These are phyloP conservation scores for Tricholoma saponaceum DNA, from an alignment of 768 basidiomycete species.

Conservation along the genomic window DNA sequence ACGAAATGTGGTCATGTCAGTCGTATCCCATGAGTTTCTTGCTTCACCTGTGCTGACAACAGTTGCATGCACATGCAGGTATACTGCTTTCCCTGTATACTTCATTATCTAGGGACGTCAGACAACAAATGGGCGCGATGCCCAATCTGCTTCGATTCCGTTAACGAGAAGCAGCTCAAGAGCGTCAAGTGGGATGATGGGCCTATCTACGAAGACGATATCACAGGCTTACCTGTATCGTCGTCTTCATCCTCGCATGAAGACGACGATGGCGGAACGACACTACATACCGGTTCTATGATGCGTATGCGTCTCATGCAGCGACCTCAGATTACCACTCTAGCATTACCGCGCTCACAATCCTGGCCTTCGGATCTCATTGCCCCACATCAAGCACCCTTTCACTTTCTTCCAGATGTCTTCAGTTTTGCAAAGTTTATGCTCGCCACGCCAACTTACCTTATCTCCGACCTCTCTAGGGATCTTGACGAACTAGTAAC, in stretches of 20 bases:
- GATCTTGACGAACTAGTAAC: slow-evolving; percentile 70
- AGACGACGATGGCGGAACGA: slow-evolving; percentile 29
- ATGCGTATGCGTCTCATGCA: slow-evolving; percentile 88
- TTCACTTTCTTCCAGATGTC: slow-evolving; percentile 94
- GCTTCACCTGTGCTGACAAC: not conserved
- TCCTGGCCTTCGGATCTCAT: slow-evolving; percentile 95
- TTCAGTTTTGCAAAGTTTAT: slow-evolving; percentile 89
- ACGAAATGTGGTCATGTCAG: slow-evolving; percentile 97
- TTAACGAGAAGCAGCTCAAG: slow-evolving; percentile 88
- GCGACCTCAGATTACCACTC: slow-evolving; percentile 90
- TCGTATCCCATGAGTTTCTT: slow-evolving; percentile 20
- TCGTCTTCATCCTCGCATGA: slow-evolving; percentile 42
- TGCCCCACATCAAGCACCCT: slow-evolving; percentile 90
- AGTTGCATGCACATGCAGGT: slow-evolving; percentile 45
- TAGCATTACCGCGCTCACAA: slow-evolving; percentile 85
- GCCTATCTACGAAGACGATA: slow-evolving; percentile 28
- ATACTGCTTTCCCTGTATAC: slow-evolving; percentile 91
- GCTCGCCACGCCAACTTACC: slow-evolving; percentile 87
- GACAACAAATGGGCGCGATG: slow-evolving; percentile 91
- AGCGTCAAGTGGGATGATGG: slow-evolving; percentile 87
- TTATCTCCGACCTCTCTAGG: slow-evolving; percentile 65
- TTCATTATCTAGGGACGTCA: slow-evolving; percentile 84
- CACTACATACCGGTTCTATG: slow-evolving; percentile 50
- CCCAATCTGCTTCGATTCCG: slow-evolving; percentile 94
- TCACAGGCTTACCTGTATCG: slow-evolving; percentile 29